Percentiles rank a stretch among this genome's conserved stretches.
Conservation (phyloP, 345 rosid genomes). For the Boechera stricta region DNA sequence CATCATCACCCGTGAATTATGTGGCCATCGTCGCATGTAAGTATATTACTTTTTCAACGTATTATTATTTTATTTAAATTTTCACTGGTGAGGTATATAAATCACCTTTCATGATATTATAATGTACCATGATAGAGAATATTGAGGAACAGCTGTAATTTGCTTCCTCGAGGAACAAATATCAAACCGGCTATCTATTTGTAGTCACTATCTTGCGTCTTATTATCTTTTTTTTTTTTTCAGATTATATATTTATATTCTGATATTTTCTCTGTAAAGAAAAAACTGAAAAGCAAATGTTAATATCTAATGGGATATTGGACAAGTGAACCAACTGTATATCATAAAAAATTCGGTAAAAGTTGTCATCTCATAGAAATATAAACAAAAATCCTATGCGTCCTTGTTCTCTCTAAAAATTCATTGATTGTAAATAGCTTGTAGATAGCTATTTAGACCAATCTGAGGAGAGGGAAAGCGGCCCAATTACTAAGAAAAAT, state of each 20-base stretch:
- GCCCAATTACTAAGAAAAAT: too few relatives aligned
- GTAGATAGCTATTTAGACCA: not conserved
- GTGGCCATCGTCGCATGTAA: slow-evolving; percentile 27
- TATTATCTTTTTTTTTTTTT: slow-evolving; percentile 25
- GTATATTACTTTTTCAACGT: slow-evolving; percentile 17
- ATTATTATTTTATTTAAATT: slow-evolving; percentile 4
- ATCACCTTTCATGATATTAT: slow-evolving; percentile 30
- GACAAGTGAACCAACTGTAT: slow-evolving; percentile 24
- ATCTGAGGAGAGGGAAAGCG: too few relatives aligned
- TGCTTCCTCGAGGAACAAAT: slow-evolving; percentile 19
- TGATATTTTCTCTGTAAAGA: not conserved
- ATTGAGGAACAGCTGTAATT: slow-evolving; percentile 38
- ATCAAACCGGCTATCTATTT: slow-evolving; percentile 29
- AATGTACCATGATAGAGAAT: slow-evolving; percentile 31
- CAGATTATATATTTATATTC: not conserved
- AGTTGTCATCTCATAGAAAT: not conserved
- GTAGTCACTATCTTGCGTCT: slow-evolving; percentile 32
- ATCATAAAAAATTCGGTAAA: not conserved
- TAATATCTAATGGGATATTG: slow-evolving; percentile 15
- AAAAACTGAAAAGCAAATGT: not conserved
- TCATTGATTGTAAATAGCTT: not conserved
- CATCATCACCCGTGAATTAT: slow-evolving; percentile 27
- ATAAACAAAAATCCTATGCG: not conserved
- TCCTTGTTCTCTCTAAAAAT: not conserved
- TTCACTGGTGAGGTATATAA: slow-evolving; percentile 23